A percentile compares a stretch with the other conserved stretches of the same genome.
These are phyloP conservation scores for Eucalyptus pauciflora DNA, from an alignment of 345 rosid genomes.

Conservation along the genomic window DNA sequence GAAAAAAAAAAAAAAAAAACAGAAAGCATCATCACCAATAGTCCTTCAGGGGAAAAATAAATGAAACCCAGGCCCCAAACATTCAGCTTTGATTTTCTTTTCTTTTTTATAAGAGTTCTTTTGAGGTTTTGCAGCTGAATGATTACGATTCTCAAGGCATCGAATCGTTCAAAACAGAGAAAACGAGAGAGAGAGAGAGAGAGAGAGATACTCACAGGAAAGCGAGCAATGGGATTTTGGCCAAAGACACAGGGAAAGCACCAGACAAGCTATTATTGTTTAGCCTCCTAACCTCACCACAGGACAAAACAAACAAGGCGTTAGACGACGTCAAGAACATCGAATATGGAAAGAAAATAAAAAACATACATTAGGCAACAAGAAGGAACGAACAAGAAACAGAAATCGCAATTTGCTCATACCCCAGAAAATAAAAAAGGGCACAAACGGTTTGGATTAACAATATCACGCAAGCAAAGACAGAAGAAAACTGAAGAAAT, in stretches of 20 bases:
- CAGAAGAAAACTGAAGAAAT: neutral
- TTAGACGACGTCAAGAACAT: neutral
- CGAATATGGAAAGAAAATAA: neutral
- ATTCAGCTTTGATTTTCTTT: neutral
- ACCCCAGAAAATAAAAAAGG: neutral
- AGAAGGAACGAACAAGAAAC: neutral
- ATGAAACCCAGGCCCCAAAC: neutral
- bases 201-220: conserved; percentile 61
- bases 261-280: conserved; percentile 92
- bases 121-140: neutral
- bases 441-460: neutral
- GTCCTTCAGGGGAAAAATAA: neutral
- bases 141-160: conserved; percentile 7
- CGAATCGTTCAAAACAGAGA: neutral
- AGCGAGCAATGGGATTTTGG: conserved; percentile 62
- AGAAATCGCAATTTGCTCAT: neutral
- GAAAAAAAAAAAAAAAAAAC: conserved; percentile 3
- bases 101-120: neutral
- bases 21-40: neutral
- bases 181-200: neutral
- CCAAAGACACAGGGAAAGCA: conserved; percentile 58
- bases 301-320: neutral
- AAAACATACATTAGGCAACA: neutral
- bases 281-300: conserved; percentile 58
- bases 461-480: neutral